Evolutionary conservation across 164 flowering plant genomes (phyloP).

Genomic region (Macadamia tetraphylla): DNA sequence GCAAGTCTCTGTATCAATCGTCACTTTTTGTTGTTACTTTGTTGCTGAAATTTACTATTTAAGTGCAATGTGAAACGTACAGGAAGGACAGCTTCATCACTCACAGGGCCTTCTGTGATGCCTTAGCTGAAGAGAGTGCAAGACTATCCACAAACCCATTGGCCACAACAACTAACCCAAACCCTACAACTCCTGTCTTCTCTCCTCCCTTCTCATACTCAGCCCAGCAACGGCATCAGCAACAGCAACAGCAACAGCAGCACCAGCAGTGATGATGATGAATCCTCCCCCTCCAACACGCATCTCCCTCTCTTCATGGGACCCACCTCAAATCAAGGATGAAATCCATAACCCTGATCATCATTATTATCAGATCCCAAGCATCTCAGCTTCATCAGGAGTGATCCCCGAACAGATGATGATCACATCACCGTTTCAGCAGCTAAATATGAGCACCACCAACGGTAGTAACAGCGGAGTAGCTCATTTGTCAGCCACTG

Average conservation of each 20-base stretch:
- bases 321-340: slow-evolving; percentile 25
- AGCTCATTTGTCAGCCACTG: slow-evolving; percentile 60
- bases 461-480: slow-evolving; percentile 13
- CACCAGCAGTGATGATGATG: not conserved
- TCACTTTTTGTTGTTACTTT: not conserved
- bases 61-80: slow-evolving; percentile 3
- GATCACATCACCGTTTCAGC: slow-evolving; percentile 20
- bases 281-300: slow-evolving; percentile 11
- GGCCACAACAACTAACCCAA: slow-evolving; percentile 9
- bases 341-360: slow-evolving; percentile 11
- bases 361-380: slow-evolving; percentile 5
- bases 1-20: no score
- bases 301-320: slow-evolving; percentile 22
- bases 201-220: slow-evolving; percentile 18
- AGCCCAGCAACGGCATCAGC: slow-evolving; percentile 9
- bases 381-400: not conserved
- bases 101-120: slow-evolving; percentile 85
- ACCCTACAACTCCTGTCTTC: not conserved
- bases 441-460: slow-evolving; percentile 12
- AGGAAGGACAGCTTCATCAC: slow-evolving; percentile 85
- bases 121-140: slow-evolving; percentile 80
- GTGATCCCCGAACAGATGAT: no score
- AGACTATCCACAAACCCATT: slow-evolving; percentile 38
- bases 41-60: not conserved
- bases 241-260: no score